Conservation (phyloP, 768 basidiomycete genomes). For the Amanita brunnescens region DNA sequence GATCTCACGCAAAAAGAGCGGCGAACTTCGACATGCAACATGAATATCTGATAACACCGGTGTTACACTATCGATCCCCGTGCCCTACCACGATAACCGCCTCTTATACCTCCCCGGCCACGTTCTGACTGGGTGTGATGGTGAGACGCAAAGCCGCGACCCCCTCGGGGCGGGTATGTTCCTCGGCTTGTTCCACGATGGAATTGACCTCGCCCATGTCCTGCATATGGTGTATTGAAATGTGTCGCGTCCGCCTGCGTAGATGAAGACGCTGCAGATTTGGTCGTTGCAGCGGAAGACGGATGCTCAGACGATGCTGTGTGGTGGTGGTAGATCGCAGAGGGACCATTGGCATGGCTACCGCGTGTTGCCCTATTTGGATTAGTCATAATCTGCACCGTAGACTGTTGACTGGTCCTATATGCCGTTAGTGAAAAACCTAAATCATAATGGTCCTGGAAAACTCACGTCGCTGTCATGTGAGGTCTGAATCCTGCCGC, state of each 20-base stretch:
- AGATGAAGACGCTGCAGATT: not conserved
- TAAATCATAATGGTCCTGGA: not conserved
- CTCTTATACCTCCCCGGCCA: constrained; percentile 24
- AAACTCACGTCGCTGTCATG: constrained; percentile 25
- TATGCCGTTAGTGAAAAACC: constrained; percentile 6
- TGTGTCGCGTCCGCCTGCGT: constrained; percentile 12
- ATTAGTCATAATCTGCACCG: constrained; percentile 70
- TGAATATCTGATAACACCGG: too few species aligned
- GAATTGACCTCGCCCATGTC: constrained; percentile 17
- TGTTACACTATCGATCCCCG: constrained; percentile 19
- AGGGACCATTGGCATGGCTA: constrained; percentile 22
- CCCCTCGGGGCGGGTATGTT: constrained; percentile 15
- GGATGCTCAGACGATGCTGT: constrained; percentile 8
- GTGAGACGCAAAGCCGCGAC: constrained; percentile 20
- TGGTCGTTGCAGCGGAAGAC: not conserved
- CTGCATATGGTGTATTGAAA: constrained; percentile 3
- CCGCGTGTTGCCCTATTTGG: constrained; percentile 48
- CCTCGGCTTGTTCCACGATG: constrained; percentile 21
- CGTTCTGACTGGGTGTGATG: constrained; percentile 16
- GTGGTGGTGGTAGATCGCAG: constrained; percentile 10
- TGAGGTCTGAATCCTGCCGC: constrained; percentile 63
- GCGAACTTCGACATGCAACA: too few species aligned
- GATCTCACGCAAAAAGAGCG: too few species aligned
- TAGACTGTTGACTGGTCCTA: constrained; percentile 20
- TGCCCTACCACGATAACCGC: constrained; percentile 31